Percentiles rank a stretch among this genome's conserved stretches.
Evolutionary conservation across 805 yeast species (phyloP).

Genomic region (Wickerhamomyces sydowiorum): DNA sequence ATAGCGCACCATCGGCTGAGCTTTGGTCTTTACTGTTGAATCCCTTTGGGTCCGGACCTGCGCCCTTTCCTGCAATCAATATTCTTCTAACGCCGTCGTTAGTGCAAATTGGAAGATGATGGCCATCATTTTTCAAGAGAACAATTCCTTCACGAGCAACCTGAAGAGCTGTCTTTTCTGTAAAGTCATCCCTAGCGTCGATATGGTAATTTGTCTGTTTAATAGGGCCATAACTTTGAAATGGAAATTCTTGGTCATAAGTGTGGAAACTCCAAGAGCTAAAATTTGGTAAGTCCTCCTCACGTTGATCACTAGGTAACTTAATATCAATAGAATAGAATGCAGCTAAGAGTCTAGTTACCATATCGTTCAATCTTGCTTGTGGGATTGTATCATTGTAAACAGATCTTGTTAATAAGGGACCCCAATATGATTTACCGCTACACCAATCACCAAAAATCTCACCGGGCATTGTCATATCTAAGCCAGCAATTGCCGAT

Average conservation of each 20-base stretch:
- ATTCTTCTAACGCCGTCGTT: conserved; percentile 35
- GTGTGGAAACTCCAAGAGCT: conserved; percentile 55
- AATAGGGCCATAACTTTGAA: conserved; percentile 49
- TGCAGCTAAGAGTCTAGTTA: conserved; percentile 50
- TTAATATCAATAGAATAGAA: conserved; percentile 40
- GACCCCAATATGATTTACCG: conserved; percentile 54
- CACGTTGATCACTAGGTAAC: conserved; percentile 30
- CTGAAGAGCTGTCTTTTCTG: conserved; percentile 42
- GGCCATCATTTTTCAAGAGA: conserved; percentile 46
- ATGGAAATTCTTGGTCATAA: conserved; percentile 48
- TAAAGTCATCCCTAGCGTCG: conserved; percentile 44
- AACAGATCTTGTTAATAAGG: conserved; percentile 47
- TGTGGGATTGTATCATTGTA: conserved; percentile 50
- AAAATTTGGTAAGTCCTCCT: conserved; percentile 43
- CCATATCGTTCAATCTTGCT: conserved; percentile 57
- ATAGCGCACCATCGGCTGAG: conserved; percentile 47
- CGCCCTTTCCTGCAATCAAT: conserved; percentile 47
- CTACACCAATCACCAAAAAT: conserved; percentile 45
- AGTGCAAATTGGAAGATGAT: conserved; percentile 43
- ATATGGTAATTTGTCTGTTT: conserved; percentile 48
- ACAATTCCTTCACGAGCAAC: conserved; percentile 55
- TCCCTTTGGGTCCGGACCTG: conserved; percentile 45
- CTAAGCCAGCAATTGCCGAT: conserved; percentile 53
- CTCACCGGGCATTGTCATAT: conserved; percentile 64
- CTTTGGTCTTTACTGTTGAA: conserved; percentile 48